These are phyloP conservation scores for Scutellaria barbata DNA, from an alignment of 257 asterid species.

Conservation along the genomic window DNA sequence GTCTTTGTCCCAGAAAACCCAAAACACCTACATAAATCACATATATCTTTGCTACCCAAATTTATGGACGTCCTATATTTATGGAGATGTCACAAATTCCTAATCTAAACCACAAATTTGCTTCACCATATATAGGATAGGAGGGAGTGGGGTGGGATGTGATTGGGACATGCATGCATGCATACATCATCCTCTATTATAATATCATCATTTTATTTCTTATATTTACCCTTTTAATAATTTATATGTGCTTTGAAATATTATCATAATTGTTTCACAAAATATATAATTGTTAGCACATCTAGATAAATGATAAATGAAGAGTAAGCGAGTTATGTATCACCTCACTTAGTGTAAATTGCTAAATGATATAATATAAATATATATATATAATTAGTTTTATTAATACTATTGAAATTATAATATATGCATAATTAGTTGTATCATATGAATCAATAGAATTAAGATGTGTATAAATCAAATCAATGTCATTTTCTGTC, in stretches of 20 bases:
- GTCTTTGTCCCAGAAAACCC: too few species aligned
- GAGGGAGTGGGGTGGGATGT: constrained; percentile 13
- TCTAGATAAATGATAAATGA: too few species aligned
- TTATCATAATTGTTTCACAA: too few species aligned
- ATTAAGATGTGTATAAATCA: constrained; percentile 28
- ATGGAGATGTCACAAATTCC: constrained; percentile 32
- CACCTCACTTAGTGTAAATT: too few species aligned
- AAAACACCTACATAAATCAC: too few species aligned
- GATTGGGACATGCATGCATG: too few species aligned
- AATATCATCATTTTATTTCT: neutral
- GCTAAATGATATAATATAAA: neutral
- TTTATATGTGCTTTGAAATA: too few species aligned
- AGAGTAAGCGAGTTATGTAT: too few species aligned
- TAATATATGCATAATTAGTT: too few species aligned
- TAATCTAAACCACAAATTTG: constrained; percentile 30
- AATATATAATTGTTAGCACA: too few species aligned
- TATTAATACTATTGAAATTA: too few species aligned
- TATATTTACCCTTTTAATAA: neutral
- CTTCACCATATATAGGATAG: constrained; percentile 29
- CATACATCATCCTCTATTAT: too few species aligned
- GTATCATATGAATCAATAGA: neutral
- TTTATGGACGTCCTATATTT: constrained; percentile 42
- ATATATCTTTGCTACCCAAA: neutral
- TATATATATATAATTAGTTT: neutral
- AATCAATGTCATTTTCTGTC: constrained; percentile 48